Conservation (phyloP, 225 moss, liverwort and hornwort genomes). For the Physcomitrellopsis africana region DNA sequence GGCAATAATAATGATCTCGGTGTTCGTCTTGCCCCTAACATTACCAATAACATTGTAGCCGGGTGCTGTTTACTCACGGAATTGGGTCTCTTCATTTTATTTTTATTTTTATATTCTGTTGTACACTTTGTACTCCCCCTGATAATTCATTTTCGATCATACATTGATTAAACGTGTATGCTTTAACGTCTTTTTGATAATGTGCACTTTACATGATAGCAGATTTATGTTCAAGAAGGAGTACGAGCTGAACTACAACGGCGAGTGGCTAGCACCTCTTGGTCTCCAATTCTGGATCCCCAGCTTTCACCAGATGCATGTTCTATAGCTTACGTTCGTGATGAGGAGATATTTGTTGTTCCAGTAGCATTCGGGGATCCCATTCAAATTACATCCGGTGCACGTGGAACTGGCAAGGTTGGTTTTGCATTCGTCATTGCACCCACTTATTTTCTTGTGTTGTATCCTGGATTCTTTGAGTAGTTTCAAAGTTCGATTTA, state of each 20-base stretch:
- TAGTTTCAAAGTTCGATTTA: no score
- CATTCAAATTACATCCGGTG: conserved; percentile 83
- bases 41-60: background rate
- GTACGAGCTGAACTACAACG: conserved; percentile 83
- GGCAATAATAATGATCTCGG: background rate
- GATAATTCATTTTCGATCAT: background rate
- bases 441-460: conserved; percentile 1
- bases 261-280: conserved; percentile 83
- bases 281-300: conserved; percentile 93
- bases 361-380: conserved; percentile 73
- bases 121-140: background rate
- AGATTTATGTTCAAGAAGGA: conserved; percentile 99
- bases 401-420: conserved; percentile 95
- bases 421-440: conserved; percentile 23
- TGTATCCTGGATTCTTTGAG: background rate
- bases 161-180: no score
- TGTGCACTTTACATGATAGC: conserved; percentile 24
- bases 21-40: background rate
- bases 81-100: background rate
- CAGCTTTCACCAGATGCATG: conserved; percentile 96
- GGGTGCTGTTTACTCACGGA: background rate
- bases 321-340: conserved; percentile 87
- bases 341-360: conserved; percentile 85
- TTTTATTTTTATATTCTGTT: background rate
- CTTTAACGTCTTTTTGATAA: background rate